Evolutionary conservation across 257 asterid genomes (phyloP).

Genomic region (Nicotiana benthamiana): DNA sequence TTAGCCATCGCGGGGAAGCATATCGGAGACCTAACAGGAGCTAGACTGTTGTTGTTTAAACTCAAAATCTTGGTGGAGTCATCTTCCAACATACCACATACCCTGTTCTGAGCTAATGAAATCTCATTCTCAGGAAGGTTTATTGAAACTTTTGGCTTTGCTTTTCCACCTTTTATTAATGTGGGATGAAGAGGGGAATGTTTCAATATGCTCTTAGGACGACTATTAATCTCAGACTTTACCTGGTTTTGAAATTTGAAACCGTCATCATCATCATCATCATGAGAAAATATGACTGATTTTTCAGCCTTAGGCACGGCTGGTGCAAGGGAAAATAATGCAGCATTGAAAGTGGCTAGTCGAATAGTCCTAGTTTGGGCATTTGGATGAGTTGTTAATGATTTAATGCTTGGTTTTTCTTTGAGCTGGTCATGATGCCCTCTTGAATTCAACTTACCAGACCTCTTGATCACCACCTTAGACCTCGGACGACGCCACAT

Average conservation of each 20-base stretch:
- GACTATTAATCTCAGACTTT: constrained; percentile 11
- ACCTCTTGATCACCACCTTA: constrained; percentile 52
- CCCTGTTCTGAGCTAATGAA: constrained; percentile 49
- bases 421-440: constrained; percentile 5
- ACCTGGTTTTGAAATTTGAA: constrained; percentile 3
- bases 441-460: constrained; percentile 32
- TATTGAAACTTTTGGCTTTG: constrained; percentile 58
- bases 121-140: constrained; percentile 85
- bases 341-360: constrained; percentile 82
- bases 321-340: constrained; percentile 85
- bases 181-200: constrained; percentile 52
- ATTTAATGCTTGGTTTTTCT: constrained; percentile 5
- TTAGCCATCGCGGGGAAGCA: constrained; percentile 45
- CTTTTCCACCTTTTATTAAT: constrained; percentile 10
- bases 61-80: constrained; percentile 14
- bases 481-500: constrained; percentile 44
- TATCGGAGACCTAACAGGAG: constrained; percentile 74
- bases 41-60: constrained; percentile 22
- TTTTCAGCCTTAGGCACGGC: constrained; percentile 55
- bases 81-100: constrained; percentile 24
- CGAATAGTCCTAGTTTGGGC: constrained; percentile 38
- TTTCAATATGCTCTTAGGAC: constrained; percentile 68
- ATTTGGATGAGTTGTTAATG: neutral
- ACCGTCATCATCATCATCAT: constrained; percentile 1
- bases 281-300: constrained; percentile 26